Conservation (phyloP, 2,329 filamentous ascomycete species). For the Anisogramma anomala region DNA sequence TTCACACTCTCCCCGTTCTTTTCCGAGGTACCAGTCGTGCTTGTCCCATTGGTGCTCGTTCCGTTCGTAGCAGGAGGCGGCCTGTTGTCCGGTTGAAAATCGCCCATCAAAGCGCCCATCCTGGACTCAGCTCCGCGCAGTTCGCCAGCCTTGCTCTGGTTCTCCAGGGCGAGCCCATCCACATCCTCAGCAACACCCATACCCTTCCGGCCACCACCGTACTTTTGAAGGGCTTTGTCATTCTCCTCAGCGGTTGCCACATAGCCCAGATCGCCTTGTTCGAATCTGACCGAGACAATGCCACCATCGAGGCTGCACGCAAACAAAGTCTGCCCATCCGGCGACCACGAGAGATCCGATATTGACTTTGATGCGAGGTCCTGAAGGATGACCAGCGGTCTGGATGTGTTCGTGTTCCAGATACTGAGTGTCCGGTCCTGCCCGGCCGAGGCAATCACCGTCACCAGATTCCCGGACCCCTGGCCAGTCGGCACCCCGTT, state of each 20-base stretch:
- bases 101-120: constrained; percentile 98
- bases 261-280: constrained; percentile 79
- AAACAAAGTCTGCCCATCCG: constrained; percentile 78
- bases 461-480: constrained; percentile 49
- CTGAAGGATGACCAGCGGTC: constrained; percentile 81
- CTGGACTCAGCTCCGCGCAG: constrained; percentile 80
- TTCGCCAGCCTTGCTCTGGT: constrained; percentile 84
- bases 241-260: constrained; percentile 80
- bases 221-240: constrained; percentile 85
- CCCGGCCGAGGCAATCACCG: constrained; percentile 90
- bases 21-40: constrained; percentile 13
- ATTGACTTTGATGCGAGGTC: constrained; percentile 86
- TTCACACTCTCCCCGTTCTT: constrained; percentile 16
- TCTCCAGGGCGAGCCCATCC: constrained; percentile 76
- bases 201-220: constrained; percentile 74
- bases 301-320: constrained; percentile 82
- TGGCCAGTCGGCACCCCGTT: constrained; percentile 38
- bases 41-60: constrained; percentile 33
- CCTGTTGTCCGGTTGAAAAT: constrained; percentile 45
- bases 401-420: constrained; percentile 93
- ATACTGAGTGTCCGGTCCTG: constrained; percentile 94
- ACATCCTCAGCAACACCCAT: constrained; percentile 89
- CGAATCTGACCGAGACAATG: constrained; percentile 71
- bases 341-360: constrained; percentile 87
- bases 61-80: constrained; percentile 37